Conservation (phyloP, 768 basidiomycete species). For the Lentinus tigrinus region DNA sequence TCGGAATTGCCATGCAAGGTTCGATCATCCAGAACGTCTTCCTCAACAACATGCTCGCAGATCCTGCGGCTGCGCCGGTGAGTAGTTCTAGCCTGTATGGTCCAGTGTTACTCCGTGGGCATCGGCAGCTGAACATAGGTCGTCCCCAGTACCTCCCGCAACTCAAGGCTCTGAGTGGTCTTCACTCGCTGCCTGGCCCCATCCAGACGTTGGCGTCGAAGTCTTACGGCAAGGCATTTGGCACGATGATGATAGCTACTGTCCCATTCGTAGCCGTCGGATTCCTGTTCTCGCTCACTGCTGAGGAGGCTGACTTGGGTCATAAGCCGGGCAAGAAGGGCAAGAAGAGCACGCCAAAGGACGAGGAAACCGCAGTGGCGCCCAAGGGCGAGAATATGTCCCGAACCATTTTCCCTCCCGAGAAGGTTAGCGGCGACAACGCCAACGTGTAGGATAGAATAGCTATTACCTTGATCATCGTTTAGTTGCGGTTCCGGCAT, state of each 20-base stretch:
- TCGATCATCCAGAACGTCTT: conserved; percentile 4
- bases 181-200: background rate
- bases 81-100: background rate
- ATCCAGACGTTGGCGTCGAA: background rate
- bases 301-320: background rate
- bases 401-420: background rate
- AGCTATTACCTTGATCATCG: too few relatives aligned
- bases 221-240: conserved; percentile 3
- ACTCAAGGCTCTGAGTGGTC: background rate
- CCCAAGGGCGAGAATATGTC: background rate
- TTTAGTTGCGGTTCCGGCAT: too few relatives aligned
- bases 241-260: conserved; percentile 7
- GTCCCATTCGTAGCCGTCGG: background rate
- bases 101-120: too few relatives aligned
- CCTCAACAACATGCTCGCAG: background rate
- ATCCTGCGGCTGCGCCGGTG: background rate
- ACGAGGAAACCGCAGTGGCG: background rate
- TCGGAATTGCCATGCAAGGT: conserved; percentile 7
- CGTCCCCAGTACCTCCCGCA: background rate
- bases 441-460: too few relatives aligned
- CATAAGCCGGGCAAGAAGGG: background rate
- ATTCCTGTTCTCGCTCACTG: background rate
- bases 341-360: background rate
- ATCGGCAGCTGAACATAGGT: background rate
- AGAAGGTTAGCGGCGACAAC: too few relatives aligned